phyloP scores from a whole-genome alignment of 1,284 basidiomycete genomes.

The Bjerkandera adusta region DNA sequence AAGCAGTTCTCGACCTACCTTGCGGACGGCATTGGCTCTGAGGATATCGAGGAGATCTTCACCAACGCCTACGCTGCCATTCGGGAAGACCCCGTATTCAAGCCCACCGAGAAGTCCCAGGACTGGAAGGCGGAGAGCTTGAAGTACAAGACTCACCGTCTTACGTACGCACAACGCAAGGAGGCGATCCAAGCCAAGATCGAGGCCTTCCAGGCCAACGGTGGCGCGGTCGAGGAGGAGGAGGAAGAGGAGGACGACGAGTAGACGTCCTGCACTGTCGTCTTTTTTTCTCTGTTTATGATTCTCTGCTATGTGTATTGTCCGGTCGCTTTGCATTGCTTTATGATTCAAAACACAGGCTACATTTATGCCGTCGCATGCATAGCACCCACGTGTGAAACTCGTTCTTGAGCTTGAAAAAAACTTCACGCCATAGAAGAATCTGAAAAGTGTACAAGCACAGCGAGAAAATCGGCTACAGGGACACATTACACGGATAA shows the following conservation, averaged over 20 bases:
- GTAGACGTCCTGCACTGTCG: conserved; percentile 34
- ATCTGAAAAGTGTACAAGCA: too few relatives aligned
- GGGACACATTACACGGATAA: background rate
- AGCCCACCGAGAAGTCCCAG: conserved; percentile 87
- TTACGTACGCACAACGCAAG: conserved; percentile 79
- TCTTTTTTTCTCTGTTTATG: conserved; percentile 11
- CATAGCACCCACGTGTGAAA: too few relatives aligned
- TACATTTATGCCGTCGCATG: conserved; percentile 18
- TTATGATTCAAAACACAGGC: conserved; percentile 21
- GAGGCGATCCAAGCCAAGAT: conserved; percentile 82
- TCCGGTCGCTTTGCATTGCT: conserved; percentile 12
- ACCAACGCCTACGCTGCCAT: conserved; percentile 89
- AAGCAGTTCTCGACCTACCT: conserved; percentile 98
- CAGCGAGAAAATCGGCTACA: too few relatives aligned
- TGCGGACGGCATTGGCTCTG: conserved; percentile 92
- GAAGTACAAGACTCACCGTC: conserved; percentile 73
- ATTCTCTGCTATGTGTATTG: conserved; percentile 17
- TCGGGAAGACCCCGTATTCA: conserved; percentile 92
- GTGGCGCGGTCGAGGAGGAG: conserved; percentile 47
- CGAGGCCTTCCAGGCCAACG: conserved; percentile 76
- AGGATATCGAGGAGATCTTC: conserved; percentile 98
- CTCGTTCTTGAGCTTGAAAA: too few relatives aligned
- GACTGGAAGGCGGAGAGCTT: conserved; percentile 90
- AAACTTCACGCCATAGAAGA: too few relatives aligned
- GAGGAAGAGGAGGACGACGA: conserved; percentile 52